Evolutionary conservation across 2,329 filamentous ascomycete species (phyloP).

Genomic region (Xylariaceae sp.): DNA sequence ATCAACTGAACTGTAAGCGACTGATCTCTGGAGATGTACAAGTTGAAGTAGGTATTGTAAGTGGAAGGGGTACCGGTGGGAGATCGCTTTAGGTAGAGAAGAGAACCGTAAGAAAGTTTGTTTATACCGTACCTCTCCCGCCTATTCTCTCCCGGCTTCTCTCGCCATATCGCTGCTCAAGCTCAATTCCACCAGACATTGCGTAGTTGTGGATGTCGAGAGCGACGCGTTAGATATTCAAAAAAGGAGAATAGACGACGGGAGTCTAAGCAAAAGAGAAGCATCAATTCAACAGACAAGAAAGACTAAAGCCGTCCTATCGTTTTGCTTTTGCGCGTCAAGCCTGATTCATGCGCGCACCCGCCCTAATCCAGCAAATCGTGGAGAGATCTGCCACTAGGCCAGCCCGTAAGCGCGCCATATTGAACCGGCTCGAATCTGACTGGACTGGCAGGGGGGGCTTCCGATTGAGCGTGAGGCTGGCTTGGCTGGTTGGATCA

Average conservation of each 20-base stretch:
- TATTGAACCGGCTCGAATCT: neutral
- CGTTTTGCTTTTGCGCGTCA: neutral
- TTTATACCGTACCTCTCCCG: slow-evolving; percentile 7
- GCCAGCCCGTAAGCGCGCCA: slow-evolving; percentile 1
- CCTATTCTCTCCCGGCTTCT: neutral
- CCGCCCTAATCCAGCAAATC: slow-evolving; percentile 9
- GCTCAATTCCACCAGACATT: slow-evolving; percentile 20
- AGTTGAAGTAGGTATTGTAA: neutral
- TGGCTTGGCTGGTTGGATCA: slow-evolving; percentile 1
- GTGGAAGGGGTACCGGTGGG: neutral
- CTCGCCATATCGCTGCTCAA: neutral
- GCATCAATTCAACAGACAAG: neutral
- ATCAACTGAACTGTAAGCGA: slow-evolving; percentile 20
- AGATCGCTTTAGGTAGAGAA: neutral
- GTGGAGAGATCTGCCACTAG: slow-evolving; percentile 28
- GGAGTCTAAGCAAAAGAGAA: neutral
- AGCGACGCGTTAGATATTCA: neutral
- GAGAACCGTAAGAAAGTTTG: neutral
- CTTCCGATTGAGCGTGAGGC: neutral
- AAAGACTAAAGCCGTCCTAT: neutral
- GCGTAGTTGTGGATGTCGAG: neutral
- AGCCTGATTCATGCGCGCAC: neutral
- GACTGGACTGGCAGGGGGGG: slow-evolving; percentile 7
- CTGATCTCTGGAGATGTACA: slow-evolving; percentile 10
- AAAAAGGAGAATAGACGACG: neutral